Evolutionary conservation across 1,139 yeast species (phyloP).

Genomic region (Saccharomycopsis hybrid): DNA sequence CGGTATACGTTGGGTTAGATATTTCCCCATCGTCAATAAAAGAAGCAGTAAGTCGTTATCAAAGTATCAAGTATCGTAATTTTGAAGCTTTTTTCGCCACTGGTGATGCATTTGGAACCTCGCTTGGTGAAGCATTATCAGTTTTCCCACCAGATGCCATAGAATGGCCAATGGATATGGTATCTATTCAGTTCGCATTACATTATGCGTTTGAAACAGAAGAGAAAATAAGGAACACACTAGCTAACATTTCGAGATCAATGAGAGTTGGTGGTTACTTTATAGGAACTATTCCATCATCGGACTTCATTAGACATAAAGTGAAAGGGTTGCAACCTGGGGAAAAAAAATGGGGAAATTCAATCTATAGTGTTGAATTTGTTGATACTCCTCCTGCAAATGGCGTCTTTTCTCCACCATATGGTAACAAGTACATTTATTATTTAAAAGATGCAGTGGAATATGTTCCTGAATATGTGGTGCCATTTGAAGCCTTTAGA

Average conservation of each 20-base stretch:
- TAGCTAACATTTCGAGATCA: slow-evolving; percentile 70
- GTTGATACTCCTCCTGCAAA: slow-evolving; percentile 67
- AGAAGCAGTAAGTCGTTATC: slow-evolving; percentile 77
- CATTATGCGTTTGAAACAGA: slow-evolving; percentile 94
- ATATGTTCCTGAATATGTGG: slow-evolving; percentile 95
- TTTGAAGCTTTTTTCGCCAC: slow-evolving; percentile 81
- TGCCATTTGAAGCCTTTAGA: slow-evolving; percentile 85
- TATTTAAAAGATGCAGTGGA: slow-evolving; percentile 90
- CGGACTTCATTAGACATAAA: slow-evolving; percentile 72
- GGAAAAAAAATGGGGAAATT: slow-evolving; percentile 74
- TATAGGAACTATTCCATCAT: slow-evolving; percentile 90
- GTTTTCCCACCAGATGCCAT: slow-evolving; percentile 57
- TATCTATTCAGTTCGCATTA: slow-evolving; percentile 83
- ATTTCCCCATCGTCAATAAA: slow-evolving; percentile 81
- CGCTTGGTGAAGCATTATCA: slow-evolving; percentile 43
- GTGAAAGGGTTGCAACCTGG: slow-evolving; percentile 44
- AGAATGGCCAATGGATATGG: slow-evolving; percentile 74
- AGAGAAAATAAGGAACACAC: slow-evolving; percentile 62
- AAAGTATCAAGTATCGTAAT: slow-evolving; percentile 40
- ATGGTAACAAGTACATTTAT: slow-evolving; percentile 78
- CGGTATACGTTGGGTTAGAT: slow-evolving; percentile 84
- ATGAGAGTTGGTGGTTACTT: slow-evolving; percentile 78
- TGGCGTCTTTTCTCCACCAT: slow-evolving; percentile 39
- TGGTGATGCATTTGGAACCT: slow-evolving; percentile 80
- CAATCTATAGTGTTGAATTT: slow-evolving; percentile 73